Evolutionary conservation across 2,329 filamentous ascomycete genomes (phyloP), one percentile per base, ranked within the genome.

Genomic region (Fusarium bactridioides): DNA sequence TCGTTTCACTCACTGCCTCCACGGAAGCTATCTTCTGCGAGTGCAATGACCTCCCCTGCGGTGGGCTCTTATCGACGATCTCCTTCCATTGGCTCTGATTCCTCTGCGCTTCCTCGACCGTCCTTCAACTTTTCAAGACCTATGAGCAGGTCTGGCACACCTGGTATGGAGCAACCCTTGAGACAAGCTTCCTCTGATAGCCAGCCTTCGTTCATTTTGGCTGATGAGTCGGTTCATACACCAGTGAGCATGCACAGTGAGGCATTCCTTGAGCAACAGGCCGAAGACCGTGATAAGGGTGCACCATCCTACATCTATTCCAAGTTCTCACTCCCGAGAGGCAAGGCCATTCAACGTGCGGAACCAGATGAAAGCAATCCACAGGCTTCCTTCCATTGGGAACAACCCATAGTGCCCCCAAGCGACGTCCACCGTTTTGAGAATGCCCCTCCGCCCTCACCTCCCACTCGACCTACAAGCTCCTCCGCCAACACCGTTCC

Each of bases 81-180:
- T 2, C 94, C 94, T 4, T 98, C 96, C 0, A 87, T 94, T 41
- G 91, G 91, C 69, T 98, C 95, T 3, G 94, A 97, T 69, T 89
- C 89, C 56, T 97, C 94, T 4, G 87, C 87, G 15, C 78, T 94
- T 40, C 90, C 91, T 18, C 89, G 92, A 21, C 93, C 94, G 2
- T 90, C 93, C 0, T 95, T 97, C 83, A 98, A 99, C 82, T 98
- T 98, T 80, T 98, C 96, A 2, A 89, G 96, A 47, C 96, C 96
- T 1, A 83, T 97, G 68, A 98, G 95, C 80, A 88, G 92, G 78
- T 88, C 90, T 67, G 90, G 90, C 69, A 90, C 88, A 18, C 89
- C 89, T 21, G 83, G 78, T 48, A 83, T 87, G 74, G 89, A 92
- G n/a, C 80, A 83, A 47, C 89, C 90, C 53, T 85, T 86, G 15